Percentiles rank a stretch among this genome's conserved stretches.
phyloP scores from a whole-genome alignment of 768 basidiomycete genomes.

The Mycena leptocephala region DNA sequence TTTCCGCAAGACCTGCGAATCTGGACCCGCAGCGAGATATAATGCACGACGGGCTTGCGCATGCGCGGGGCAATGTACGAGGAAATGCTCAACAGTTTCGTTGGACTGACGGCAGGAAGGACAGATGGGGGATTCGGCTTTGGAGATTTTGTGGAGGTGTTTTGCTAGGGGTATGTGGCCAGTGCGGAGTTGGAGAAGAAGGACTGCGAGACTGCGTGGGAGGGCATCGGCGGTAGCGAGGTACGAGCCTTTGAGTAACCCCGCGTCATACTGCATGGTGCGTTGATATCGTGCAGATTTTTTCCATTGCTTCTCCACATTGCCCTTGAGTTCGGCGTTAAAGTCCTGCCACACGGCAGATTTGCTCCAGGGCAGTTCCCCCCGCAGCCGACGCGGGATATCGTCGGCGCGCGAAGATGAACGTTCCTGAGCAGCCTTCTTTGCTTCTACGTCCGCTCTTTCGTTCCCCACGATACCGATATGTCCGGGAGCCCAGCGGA shows the following conservation, averaged over 20 bases:
- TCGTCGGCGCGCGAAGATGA: not conserved
- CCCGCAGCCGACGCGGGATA: not conserved
- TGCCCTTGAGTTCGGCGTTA: not conserved
- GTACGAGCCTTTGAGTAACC: not conserved
- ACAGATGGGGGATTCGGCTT: slow-evolving; percentile 34
- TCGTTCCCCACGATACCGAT: no score
- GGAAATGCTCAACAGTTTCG: slow-evolving; percentile 30
- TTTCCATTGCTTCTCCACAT: slow-evolving; percentile 1
- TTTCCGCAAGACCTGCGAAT: not conserved
- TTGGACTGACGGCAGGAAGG: slow-evolving; percentile 26
- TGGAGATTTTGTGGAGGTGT: slow-evolving; percentile 37
- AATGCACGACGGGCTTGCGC: no score
- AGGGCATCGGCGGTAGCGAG: not conserved
- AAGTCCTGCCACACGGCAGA: no score
- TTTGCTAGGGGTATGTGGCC: no score
- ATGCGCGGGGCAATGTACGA: no score
- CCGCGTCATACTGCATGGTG: not conserved
- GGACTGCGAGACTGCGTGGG: no score
- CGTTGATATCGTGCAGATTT: not conserved
- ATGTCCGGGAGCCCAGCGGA: no score
- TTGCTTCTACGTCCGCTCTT: slow-evolving; percentile 41
- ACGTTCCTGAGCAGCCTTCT: slow-evolving; percentile 33
- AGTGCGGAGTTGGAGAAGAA: no score
- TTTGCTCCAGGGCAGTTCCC: slow-evolving; percentile 6
- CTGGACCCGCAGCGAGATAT: not conserved